Base-by-base conservation (phyloP, 177 flowering plant species). In the Tripterygium wilfordii region DNA sequence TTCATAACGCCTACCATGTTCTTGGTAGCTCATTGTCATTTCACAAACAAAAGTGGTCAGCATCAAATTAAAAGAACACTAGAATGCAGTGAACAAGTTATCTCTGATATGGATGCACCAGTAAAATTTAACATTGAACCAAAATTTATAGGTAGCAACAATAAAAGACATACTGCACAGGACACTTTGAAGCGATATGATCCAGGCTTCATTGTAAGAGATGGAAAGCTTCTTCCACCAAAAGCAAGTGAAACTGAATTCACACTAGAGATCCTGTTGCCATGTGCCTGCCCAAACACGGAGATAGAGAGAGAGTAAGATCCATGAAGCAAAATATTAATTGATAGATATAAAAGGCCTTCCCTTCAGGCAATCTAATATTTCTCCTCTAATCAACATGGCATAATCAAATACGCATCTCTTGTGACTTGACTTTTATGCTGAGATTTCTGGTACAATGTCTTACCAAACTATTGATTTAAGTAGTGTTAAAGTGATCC, bases 141-240 rank as follows among this genome's bases (percentile, higher is more conserved):
- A 16, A 0, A 33, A 18, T 38, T 10, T 2, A 35, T n/a, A 36
- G 12, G 0, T 20, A 18, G 32, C 43, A 17, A 5, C 21, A 10
- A 3, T 28, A 25, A 16, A 28, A 62, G 33, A 33, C 78, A 29
- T 69, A 77, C 83, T n/a, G 63, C 69, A 48, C 83, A 77, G 17
- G 57, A 49, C 48, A 77, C 54, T 5, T 21, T 58, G 22, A 68
- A 52, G 60, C 72, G 72, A 18, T 26, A 39, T n/a, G 53, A 44
- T 1, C 54, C 48, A 0, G 55, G 23, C 36, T 16, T 56, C 54
- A 48, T 25, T 37, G 54, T 66, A 39, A 64, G 68, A 6, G 63
- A 63, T n/a, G 61, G 65, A 44, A 64, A 74, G 57, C 58, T 45
- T 17, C 32, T 56, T 46, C 61, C 62, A 9, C 15, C 57, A 30